phyloP scores from a whole-genome alignment of 352 stramenopile species.

The Globisporangium polare region DNA sequence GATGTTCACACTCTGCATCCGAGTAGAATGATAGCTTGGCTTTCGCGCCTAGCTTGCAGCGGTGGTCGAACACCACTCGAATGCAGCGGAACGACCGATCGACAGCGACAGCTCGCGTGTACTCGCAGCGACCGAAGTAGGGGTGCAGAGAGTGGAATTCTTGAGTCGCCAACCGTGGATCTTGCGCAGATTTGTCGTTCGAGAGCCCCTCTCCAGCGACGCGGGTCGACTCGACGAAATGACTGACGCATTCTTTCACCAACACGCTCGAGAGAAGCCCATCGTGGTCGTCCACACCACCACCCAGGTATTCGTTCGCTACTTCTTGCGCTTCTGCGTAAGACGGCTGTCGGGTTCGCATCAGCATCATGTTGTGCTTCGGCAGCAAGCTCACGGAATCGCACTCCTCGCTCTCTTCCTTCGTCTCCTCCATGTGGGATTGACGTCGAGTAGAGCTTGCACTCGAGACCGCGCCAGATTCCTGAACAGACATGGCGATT shows the following conservation, averaged over 20 bases:
- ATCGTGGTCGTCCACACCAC: constrained; percentile 52
- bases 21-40: constrained; percentile 69
- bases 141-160: constrained; percentile 85
- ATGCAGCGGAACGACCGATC: constrained; percentile 52
- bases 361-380: neutral
- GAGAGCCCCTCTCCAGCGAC: constrained; percentile 52
- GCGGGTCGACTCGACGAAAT: constrained; percentile 79
- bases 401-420: constrained; percentile 23
- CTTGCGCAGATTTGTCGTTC: neutral
- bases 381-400: constrained; percentile 8
- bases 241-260: constrained; percentile 81
- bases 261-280: constrained; percentile 65
- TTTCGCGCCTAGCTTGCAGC: constrained; percentile 68
- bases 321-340: constrained; percentile 63
- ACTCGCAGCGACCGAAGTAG: constrained; percentile 82
- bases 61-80: constrained; percentile 79
- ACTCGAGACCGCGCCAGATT: neutral
- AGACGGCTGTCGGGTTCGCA: constrained; percentile 40
- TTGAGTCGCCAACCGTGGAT: constrained; percentile 18
- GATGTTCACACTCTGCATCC: constrained; percentile 60
- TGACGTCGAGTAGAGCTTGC: neutral
- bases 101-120: constrained; percentile 53
- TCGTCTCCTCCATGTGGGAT: constrained; percentile 28
- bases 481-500: constrained; percentile 17
- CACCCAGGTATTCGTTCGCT: constrained; percentile 45